Base-by-base conservation (phyloP, 371 early-diverging fungal genomes). In the Fennellomyces sp. region DNA sequence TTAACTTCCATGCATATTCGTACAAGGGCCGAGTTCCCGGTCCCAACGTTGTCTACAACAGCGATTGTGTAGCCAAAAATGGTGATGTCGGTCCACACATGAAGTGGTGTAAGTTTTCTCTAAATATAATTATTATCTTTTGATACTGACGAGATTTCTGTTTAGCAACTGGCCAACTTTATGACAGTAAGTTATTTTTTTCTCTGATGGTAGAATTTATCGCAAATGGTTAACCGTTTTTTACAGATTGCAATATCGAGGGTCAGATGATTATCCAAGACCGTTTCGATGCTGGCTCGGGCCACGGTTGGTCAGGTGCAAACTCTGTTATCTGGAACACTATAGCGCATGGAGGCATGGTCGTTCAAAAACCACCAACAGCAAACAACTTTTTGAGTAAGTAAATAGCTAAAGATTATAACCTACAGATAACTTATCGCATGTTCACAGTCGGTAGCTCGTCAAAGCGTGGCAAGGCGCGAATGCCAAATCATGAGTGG, bases 241-340 rank as follows among this genome's bases (percentile, higher is more conserved):
- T 21, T 45, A 42, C 48, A 69, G 70, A 64, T 30, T 68, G 68
- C 47, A 72, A 72, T 52, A 57, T 69, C n/a, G 73, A 73, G 47
- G 73, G 73, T 2, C 57, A 58, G 33, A 28, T 73, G 53, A 68
- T 73, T 45, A 69, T 73, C 29, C 73, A 73, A 57, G 69, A 73
- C 38, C 49, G 73, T 28, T 73, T 56, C 50, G 73, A 73, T 49
- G 73, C 73, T 49, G 73, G 73, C 8, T 61, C 65, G 11, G 82
- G 82, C n/a, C 82, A 78, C 47, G 82, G 82, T 1, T 78, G 72
- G 62, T 65, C 82, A 0, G 77, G 79, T 12, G 82, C 77, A 25
- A 78, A 82, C 50, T 71, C 70, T 10, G 77, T 82, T 5, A 61
- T 82, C 3, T 82, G 82, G 82, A 82, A 82, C 50, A 76, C 79